These are phyloP conservation scores for Fusarium pseudograminearum DNA, from an alignment of 2,329 filamentous ascomycete genomes.

Conservation along the genomic window DNA sequence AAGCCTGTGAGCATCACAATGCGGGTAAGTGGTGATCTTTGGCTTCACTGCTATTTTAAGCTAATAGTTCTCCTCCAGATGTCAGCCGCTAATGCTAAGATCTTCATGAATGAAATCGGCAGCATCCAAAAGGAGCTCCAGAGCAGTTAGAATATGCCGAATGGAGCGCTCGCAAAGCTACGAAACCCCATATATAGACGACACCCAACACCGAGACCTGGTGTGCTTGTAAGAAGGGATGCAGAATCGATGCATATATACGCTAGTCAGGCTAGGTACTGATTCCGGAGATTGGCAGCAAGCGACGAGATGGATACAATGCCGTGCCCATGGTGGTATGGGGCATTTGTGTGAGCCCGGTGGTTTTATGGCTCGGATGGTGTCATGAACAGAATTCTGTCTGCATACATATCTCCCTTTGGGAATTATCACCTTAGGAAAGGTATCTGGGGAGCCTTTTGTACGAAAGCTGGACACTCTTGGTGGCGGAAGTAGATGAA, in stretches of 20 bases:
- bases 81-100: slow-evolving; percentile 65
- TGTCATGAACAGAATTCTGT: slow-evolving; percentile 44
- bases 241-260: slow-evolving; percentile 23
- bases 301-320: slow-evolving; percentile 33
- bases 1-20: slow-evolving; percentile 71
- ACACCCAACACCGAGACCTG: slow-evolving; percentile 18
- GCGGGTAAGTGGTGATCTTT: slow-evolving; percentile 61
- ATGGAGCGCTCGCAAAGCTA: slow-evolving; percentile 14
- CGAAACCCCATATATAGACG: slow-evolving; percentile 26
- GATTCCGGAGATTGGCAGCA: slow-evolving; percentile 13
- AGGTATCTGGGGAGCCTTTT: slow-evolving; percentile 20
- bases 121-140: slow-evolving; percentile 65
- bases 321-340: slow-evolving; percentile 35
- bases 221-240: slow-evolving; percentile 19
- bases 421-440: slow-evolving; percentile 21
- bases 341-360: slow-evolving; percentile 18
- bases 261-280: slow-evolving; percentile 20
- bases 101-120: slow-evolving; percentile 63
- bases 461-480: slow-evolving; percentile 14
- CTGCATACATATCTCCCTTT: slow-evolving; percentile 27
- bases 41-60: neutral
- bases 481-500: slow-evolving; percentile 25
- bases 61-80: slow-evolving; percentile 55
- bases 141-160: slow-evolving; percentile 49
- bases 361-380: slow-evolving; percentile 22